Evolutionary conservation across 2,329 filamentous ascomycete species (phyloP), one percentile per base, ranked within the genome.

Genomic region (Epichloe amarillans): DNA sequence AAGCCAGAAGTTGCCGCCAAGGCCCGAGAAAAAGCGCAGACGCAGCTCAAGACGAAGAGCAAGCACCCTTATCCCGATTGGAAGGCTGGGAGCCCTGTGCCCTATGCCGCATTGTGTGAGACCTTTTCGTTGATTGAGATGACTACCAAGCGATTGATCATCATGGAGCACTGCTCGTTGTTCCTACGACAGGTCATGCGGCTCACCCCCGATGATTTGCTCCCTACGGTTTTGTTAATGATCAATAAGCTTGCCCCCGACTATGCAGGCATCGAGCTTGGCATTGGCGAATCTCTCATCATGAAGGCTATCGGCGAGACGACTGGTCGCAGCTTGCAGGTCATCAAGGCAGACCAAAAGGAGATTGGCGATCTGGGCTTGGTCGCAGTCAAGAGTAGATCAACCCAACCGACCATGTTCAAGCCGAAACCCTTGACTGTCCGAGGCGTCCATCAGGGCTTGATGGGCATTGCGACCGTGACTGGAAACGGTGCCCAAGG

Each of bases 231-330:
- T 23, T 75, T 95, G 55, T 79, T 98, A 33, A 97, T 98, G 93
- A 87, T 95, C 66, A 96, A 96, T 70, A 97, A 97, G 66, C 80
- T 98, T 26, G 93, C 93, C 2, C 91, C 93, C 3, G 93, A 98
- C 62, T 98, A 96, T 65, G 85, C 90, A 42, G 93, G 93, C 19
- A 90, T 98, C 55, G 93, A 98, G 68, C 76, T 98, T 33, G 93
- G 93, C n/a, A 98, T 98, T 59, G 93, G 93, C 51, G 93, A 98
- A 69, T 97, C 91, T 0, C 70, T 98, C 30, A 96, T 98, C 61
- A 97, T 97, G 90, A 98, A 97, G 66, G 88, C 93, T 5, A 95
- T 98, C 61, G 91, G 91, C 11, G 91, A 97, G 70, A 86, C 84
- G 33, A 98, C 93, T 0, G 93, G 93, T 10, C 83, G 93, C 54